Evolutionary conservation across 441 rosid species (phyloP).

Genomic region (Isatis lusitanica): DNA sequence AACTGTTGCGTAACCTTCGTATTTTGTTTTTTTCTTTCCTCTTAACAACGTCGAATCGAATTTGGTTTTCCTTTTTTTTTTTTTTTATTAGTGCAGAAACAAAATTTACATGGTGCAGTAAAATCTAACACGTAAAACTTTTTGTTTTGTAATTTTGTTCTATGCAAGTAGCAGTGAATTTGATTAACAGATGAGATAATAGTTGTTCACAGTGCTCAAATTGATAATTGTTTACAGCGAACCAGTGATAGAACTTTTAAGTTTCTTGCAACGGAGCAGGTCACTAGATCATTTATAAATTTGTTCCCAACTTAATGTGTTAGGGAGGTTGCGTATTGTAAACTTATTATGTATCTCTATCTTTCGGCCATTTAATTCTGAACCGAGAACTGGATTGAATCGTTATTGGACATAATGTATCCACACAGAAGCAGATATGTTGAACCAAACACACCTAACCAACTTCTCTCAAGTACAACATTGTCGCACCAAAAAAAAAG

Average conservation of each 20-base stretch:
- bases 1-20: background rate
- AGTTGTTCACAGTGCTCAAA: background rate
- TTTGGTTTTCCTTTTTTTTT: background rate
- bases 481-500: background rate
- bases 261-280: background rate
- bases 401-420: background rate
- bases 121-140: too few species aligned
- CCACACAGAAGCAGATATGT: background rate
- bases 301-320: background rate
- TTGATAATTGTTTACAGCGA: background rate
- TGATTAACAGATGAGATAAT: background rate
- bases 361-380: background rate
- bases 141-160: background rate
- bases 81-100: background rate
- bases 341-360: background rate
- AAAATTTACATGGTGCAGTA: background rate
- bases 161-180: background rate
- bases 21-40: background rate
- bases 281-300: background rate
- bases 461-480: background rate
- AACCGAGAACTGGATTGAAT: background rate
- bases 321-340: background rate
- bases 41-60: background rate
- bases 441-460: slow-evolving; percentile 1
- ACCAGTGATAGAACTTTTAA: background rate